Evolutionary conservation across 73 alveolate genomes (phyloP), one percentile per base, ranked within the genome.

Genomic region (Paramecium tetraurelia): DNA sequence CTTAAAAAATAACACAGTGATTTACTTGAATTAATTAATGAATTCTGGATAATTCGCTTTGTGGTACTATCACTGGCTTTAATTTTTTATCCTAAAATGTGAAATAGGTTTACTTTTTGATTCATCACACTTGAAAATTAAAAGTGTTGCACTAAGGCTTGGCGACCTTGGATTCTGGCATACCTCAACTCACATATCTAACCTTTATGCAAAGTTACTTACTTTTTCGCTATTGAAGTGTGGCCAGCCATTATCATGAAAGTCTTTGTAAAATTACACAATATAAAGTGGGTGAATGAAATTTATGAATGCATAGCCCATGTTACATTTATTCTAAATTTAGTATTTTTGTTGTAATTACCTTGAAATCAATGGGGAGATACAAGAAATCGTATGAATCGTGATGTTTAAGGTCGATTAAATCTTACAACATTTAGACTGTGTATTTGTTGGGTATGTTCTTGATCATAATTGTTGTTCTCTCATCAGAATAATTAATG

Each of bases 301-400:
- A 93, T 98, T 98, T 86, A 98, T 98, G 95, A 98, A 98, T 10
- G 99, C 99, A 93, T 97, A 98, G 8, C 99, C 99, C 85, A 96
- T 94, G 94, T 98, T 98, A 94, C 99, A 98, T 43, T 94, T 95
- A 92, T 97, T 98, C 95, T 94, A 58, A 9, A 63, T 63, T 20
- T 31, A 83, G 58, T 53, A 53, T n/a, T n/a, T 53, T 0, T 0
- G 35, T 14, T 41, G 1, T 21, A 16, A 57, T 2, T 86, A 92
- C 95, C 92, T 93, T 95, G 89, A 98, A 95, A 69, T 95, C 97
- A 24, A 95, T 95, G 41, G 97, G 97, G 75, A 95, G 86, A 92
- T 95, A 95, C 58, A 95, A 83, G 58, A 95, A 95, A 80, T 95
- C 97, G 63, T 92, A 95, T 21, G 95, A 85, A 27, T 96, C 98